Evolutionary conservation across 1,284 basidiomycete species (phyloP), one percentile per base, ranked within the genome.

Genomic region (Malassezia vespertilionis): DNA sequence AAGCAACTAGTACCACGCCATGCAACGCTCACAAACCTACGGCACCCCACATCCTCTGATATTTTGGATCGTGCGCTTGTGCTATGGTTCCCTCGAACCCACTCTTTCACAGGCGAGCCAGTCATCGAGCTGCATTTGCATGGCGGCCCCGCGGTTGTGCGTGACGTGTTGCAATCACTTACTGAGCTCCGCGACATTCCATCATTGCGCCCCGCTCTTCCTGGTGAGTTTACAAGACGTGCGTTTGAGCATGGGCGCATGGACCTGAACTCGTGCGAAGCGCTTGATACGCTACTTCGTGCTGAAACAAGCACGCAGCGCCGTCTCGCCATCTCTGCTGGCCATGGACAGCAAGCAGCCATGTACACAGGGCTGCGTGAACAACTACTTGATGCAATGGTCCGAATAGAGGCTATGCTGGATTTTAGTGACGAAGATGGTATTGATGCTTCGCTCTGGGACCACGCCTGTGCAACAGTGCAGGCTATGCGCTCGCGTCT

Each of bases 391-490:
- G 73, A 77, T 21, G 82, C 81, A 44, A 78, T 86, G 37, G 81
- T 86, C 10, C 76, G 81, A 54, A 75, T 85, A 0, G 87, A 91
- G 70, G 87, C 86, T 1, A 72, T 89, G 31, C 88, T 91, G 46
- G 87, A 90, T 68, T 91, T 90, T 69, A 82, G 83, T 5, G 87
- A 90, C 71, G 83, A 82, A 20, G 86, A 89, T 63, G 82, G 85
- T 17, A 79, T 88, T 26, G 85, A 87, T 55, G 81, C 83, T 27
- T 82, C 80, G 15, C 77, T 81, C 2, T 81, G 79, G 60, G 77
- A 79, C 5, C 12, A 18, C 10, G 56, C 49, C 1, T 17, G 15
- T 1, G 8, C 10, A 0, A 6, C 12, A 5, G 56, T 55, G 14
- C 15, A 22, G 1, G 20, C 21, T 5, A 27, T 61, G 15, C 33